phyloP scores from a whole-genome alignment of 2,329 filamentous ascomycete genomes.

The Stagonosporopsis chrysanthemi region DNA sequence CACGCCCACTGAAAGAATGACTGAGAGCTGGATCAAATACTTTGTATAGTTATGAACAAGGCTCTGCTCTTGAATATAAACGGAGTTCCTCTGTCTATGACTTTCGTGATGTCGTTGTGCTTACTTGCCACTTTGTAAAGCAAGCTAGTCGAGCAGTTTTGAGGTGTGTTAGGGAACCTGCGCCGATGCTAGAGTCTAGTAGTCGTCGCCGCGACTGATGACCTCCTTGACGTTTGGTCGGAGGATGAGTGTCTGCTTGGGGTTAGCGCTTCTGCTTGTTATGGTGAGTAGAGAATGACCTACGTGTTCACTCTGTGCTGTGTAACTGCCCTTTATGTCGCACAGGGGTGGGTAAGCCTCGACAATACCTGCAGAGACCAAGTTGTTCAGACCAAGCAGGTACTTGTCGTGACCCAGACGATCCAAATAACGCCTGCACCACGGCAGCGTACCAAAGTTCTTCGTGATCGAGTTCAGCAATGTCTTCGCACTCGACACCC shows the following conservation, averaged over 20 bases:
- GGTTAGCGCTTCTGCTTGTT: slow-evolving; percentile 15
- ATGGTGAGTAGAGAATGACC: slow-evolving; percentile 50
- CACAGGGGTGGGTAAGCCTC: slow-evolving; percentile 89
- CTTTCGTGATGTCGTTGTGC: slow-evolving; percentile 15
- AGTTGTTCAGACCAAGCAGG: slow-evolving; percentile 84
- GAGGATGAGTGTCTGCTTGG: slow-evolving; percentile 46
- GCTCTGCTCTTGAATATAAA: background rate
- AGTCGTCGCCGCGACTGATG: slow-evolving; percentile 85
- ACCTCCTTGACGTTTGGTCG: slow-evolving; percentile 75
- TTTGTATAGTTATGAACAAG: background rate
- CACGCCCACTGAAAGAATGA: background rate
- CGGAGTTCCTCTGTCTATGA: background rate
- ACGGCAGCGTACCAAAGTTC: slow-evolving; percentile 93
- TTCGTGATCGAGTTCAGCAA: slow-evolving; percentile 90
- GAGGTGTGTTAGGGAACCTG: background rate
- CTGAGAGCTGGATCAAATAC: background rate
- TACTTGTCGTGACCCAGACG: slow-evolving; percentile 95
- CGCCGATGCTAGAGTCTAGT: slow-evolving; percentile 56
- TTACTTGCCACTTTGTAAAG: background rate
- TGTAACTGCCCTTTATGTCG: slow-evolving; percentile 94
- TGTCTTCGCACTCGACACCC: slow-evolving; percentile 82
- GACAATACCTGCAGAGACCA: slow-evolving; percentile 83
- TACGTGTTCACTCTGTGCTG: slow-evolving; percentile 93
- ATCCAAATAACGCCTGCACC: slow-evolving; percentile 89
- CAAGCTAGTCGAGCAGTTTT: background rate